Base-by-base conservation (phyloP, 179 eudicot genomes). In the Corrigiola litoralis region DNA sequence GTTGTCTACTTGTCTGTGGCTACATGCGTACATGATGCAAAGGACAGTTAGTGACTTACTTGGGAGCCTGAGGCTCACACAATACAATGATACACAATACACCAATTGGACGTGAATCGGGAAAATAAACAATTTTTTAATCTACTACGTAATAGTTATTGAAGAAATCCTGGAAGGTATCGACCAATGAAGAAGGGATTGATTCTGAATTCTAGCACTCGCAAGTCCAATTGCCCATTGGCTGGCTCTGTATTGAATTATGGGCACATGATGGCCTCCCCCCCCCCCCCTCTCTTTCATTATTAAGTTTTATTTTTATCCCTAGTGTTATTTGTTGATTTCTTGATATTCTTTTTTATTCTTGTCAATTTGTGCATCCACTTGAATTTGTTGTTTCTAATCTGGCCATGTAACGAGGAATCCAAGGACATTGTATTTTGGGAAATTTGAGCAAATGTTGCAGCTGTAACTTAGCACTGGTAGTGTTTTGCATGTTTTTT, bases 241-340 rank as follows among this genome's bases (percentile, higher is more conserved):
- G 45, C 23, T 63, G 56, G 54, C 31, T 31, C 9, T 46, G 66
- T 55, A 8, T 11, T 34, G 45, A 45, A 63, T 32, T 63, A 63
- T 47, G 56, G 54, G 54, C 42, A 46, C 50, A 54, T 62, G 54
- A 44, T 37, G n/a, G n/a, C n/a, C n/a, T n/a, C n/a, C n/a, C n/a
- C n/a, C n/a, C n/a, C n/a, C n/a, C n/a, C n/a, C n/a, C n/a, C n/a
- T n/a, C n/a, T 11, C 24, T 37, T 20, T 37, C 24, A 37, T 38
- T 25, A 11, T 37, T 23, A 0, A 10, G 1, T 14, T 45, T 17
- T 20, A 1, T 17, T 10, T 18, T 20, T 32, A 29, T 18, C 4
- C 11, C 21, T 47, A 38, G 42, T 38, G 8, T 38, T 14, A 38
- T 38, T 3, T 38, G 42, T 9, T 38, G 42, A 38, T 38, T 2